phyloP scores from a whole-genome alignment of 306 rosid genomes.

The Corylus heterophylla region DNA sequence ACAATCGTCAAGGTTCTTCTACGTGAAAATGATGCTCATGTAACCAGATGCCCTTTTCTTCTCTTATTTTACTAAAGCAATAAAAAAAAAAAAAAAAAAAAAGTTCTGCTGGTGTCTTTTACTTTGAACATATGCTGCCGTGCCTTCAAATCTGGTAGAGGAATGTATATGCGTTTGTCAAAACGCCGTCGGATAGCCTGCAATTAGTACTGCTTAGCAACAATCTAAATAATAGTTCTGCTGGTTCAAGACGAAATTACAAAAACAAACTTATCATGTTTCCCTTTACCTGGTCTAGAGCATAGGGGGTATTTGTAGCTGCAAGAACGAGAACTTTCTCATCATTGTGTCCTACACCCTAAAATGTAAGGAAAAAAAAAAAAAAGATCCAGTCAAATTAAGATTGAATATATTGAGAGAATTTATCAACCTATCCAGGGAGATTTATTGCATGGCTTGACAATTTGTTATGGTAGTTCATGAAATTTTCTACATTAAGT shows the following conservation, averaged over 20 bases:
- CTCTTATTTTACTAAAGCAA: not conserved
- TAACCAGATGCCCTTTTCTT: not conserved
- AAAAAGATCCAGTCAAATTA: constrained; percentile 26
- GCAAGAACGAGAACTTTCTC: constrained; percentile 99
- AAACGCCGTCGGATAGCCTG: constrained; percentile 99
- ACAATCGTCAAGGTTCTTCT: not conserved
- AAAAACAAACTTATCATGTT: constrained; percentile 12
- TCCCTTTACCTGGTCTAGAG: constrained; percentile 84
- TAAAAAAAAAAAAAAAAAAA: constrained; percentile 7
- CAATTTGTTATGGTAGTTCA: not conserved
- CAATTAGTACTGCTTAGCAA: constrained; percentile 39
- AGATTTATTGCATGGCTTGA: not conserved
- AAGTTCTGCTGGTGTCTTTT: constrained; percentile 25
- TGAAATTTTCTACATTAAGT: not conserved
- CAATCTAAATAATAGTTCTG: constrained; percentile 13
- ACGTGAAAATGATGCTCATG: constrained; percentile 13
- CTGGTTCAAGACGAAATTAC: constrained; percentile 9
- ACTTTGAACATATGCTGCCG: constrained; percentile 98
- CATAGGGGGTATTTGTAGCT: constrained; percentile 97
- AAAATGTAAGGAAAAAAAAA: constrained; percentile 30
- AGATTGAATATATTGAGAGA: not conserved
- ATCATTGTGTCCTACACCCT: constrained; percentile 97
- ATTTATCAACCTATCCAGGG: not conserved
- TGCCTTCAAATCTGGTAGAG: constrained; percentile 93
- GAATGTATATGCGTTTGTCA: constrained; percentile 98